These are phyloP conservation scores for Candida railenensis DNA, from an alignment of 805 yeast species.

Conservation along the genomic window DNA sequence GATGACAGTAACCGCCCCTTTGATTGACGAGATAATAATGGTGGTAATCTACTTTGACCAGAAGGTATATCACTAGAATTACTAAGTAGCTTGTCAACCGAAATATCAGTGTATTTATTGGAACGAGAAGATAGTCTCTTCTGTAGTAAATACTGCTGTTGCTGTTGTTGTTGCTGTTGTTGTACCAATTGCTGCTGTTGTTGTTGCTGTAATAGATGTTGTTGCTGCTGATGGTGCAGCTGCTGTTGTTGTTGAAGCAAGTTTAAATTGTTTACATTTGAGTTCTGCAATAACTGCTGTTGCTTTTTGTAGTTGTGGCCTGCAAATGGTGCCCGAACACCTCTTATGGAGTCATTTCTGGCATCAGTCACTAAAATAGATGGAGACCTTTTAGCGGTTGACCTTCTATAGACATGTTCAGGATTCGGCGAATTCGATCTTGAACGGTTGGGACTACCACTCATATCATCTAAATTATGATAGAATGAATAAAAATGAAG, in stretches of 20 bases:
- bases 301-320: slow-evolving; percentile 51
- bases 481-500: not conserved
- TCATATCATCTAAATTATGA: not conserved
- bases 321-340: slow-evolving; percentile 76
- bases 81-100: slow-evolving; percentile 75
- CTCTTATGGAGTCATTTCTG: slow-evolving; percentile 51
- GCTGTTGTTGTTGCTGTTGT: slow-evolving; percentile 16
- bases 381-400: slow-evolving; percentile 85
- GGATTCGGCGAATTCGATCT: slow-evolving; percentile 6
- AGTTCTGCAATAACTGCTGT: slow-evolving; percentile 26
- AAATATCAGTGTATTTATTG: slow-evolving; percentile 67
- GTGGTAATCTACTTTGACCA: slow-evolving; percentile 55
- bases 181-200: slow-evolving; percentile 16
- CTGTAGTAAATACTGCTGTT: slow-evolving; percentile 18
- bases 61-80: slow-evolving; percentile 88
- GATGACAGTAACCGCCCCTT: not conserved
- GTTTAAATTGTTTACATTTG: slow-evolving; percentile 13
- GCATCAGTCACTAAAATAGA: slow-evolving; percentile 92
- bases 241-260: slow-evolving; percentile 5
- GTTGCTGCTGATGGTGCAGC: slow-evolving; percentile 7
- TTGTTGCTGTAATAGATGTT: slow-evolving; percentile 22
- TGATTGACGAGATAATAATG: slow-evolving; percentile 7
- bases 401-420: slow-evolving; percentile 21
- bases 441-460: not conserved
- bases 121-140: slow-evolving; percentile 26